phyloP scores from a whole-genome alignment of 2,329 filamentous ascomycete genomes.

The Apiospora pterosperma region DNA sequence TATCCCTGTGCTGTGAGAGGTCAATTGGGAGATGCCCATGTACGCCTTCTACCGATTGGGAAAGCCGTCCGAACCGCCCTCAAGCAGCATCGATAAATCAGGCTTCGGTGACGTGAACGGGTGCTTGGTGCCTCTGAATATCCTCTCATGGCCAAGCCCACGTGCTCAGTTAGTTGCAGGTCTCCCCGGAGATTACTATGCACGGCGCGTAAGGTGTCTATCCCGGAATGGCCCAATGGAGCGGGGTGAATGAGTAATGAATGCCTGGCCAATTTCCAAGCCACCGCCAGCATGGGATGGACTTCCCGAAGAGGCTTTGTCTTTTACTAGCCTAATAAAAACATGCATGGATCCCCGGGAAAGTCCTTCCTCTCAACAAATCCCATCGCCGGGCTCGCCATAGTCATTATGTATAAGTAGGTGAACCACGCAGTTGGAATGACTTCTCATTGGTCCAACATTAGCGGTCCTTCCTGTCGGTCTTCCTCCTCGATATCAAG shows the following conservation, averaged over 20 bases:
- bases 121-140: background rate
- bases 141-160: background rate
- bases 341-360: background rate
- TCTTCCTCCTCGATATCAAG: background rate
- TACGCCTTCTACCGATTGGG: background rate
- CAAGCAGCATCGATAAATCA: background rate
- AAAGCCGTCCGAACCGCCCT: background rate
- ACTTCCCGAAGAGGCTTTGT: too few species aligned
- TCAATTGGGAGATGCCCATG: slow-evolving; percentile 14
- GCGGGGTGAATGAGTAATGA: background rate
- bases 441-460: background rate
- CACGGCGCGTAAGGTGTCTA: background rate
- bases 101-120: background rate
- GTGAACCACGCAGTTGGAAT: background rate
- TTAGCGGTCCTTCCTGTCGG: background rate
- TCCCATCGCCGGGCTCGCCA: too few species aligned
- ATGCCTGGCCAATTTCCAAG: background rate
- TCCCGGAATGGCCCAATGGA: background rate
- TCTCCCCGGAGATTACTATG: background rate
- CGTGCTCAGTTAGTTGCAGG: background rate
- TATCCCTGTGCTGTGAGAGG: slow-evolving; percentile 20
- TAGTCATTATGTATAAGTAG: background rate
- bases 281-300: background rate
- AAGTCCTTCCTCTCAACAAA: too few species aligned
- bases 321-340: too few species aligned